Evolutionary conservation across 352 stramenopile genomes (phyloP).

Genomic region (Phytophthora syringae): DNA sequence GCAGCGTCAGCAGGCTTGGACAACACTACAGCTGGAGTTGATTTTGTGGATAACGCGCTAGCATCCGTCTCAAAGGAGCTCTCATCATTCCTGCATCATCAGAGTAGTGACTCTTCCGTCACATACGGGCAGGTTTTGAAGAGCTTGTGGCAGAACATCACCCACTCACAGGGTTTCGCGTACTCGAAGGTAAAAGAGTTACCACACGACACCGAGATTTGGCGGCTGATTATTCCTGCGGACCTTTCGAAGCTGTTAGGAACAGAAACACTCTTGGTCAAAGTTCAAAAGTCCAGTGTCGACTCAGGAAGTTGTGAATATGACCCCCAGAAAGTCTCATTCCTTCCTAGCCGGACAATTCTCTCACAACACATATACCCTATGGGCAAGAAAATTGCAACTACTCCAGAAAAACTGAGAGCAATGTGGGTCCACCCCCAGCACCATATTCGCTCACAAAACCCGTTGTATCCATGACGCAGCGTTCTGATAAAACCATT

Average conservation of each 20-base stretch:
- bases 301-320: constrained; percentile 28
- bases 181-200: constrained; percentile 44
- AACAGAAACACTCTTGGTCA: constrained; percentile 50
- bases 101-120: constrained; percentile 6
- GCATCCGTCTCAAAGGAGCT: constrained; percentile 50
- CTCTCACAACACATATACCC: constrained; percentile 70
- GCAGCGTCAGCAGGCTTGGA: neutral
- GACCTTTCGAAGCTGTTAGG: constrained; percentile 59
- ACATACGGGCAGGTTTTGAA: constrained; percentile 49
- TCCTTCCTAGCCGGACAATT: constrained; percentile 52
- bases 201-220: constrained; percentile 32
- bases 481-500: constrained; percentile 25
- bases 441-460: constrained; percentile 19
- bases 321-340: constrained; percentile 38
- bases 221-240: constrained; percentile 43
- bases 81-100: constrained; percentile 27
- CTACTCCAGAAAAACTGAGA: constrained; percentile 6
- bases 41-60: constrained; percentile 26
- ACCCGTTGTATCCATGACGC: neutral
- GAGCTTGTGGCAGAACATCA: constrained; percentile 51
- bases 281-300: constrained; percentile 14
- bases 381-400: constrained; percentile 3
- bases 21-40: constrained; percentile 1
- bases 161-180: constrained; percentile 27
- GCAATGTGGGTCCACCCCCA: constrained; percentile 5